Evolutionary conservation across 2,329 filamentous ascomycete genomes (phyloP), one percentile per base, ranked within the genome.

Genomic region (Aureobasidium lini): DNA sequence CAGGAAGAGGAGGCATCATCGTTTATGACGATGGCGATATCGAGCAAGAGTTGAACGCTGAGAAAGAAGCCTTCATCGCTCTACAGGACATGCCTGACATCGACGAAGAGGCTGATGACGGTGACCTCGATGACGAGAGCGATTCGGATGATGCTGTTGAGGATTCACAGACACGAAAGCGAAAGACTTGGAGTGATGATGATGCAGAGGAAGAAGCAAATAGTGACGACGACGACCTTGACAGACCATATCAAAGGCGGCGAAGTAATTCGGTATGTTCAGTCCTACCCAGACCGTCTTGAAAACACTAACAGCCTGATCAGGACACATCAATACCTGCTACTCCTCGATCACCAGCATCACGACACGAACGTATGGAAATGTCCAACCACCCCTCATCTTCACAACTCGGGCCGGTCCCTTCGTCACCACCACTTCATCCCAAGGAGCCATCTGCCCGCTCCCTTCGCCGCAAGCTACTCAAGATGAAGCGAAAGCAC

Each of bases 1-100:
- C 89, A 5, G 88, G 90, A 32, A 87, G 82, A 68, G 93, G 93
- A 16, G 94, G 94, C 0, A 88, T 99, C 43, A 84, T 99, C 62
- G 91, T 96, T 2, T 95, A 94, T 71, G 94, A 97, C 69, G 94
- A 97, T 69, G 94, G 93, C 1, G 94, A 99, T 71, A 92, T 99
- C 53, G 88, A 93, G 65, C 88, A 93, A 65, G 89, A 92, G 36
- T 76, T 99, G 36, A 74, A 73, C 11, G 76, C 77, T 1, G 91
- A 97, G 73, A 82, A 84, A 65, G 85, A 90, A 61, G 92, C 94
- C 40, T 97, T 95, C 69, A 83, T 89, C 64, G 87, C 87, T n/a
- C 76, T 97, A 54, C 79, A 90, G 47, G 87, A 91, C 63, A 97
- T 99, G 91, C 93, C 92, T 1, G 89, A 95, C 48, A 76, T 95